Conservation (phyloP, 192 early-diverging fungal genomes). For the Kappamyces sp. region DNA sequence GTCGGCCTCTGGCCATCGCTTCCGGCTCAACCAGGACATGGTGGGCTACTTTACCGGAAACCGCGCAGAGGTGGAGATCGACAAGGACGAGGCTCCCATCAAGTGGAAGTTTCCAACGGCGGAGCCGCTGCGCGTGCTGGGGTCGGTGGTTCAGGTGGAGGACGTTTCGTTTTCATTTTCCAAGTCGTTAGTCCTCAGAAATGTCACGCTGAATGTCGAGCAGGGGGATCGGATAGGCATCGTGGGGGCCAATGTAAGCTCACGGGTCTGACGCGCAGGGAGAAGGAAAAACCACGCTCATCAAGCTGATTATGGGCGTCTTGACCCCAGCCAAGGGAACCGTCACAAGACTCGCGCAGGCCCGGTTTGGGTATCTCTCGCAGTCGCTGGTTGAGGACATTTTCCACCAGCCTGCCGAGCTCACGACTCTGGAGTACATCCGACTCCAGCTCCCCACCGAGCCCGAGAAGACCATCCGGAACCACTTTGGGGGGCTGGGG, state of each 20-base stretch:
- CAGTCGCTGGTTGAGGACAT: slow-evolving; percentile 78
- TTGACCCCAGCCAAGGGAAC: slow-evolving; percentile 56
- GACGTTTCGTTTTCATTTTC: slow-evolving; percentile 44
- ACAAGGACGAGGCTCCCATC: slow-evolving; percentile 39
- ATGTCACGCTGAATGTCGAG: slow-evolving; percentile 66
- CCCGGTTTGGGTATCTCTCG: slow-evolving; percentile 76
- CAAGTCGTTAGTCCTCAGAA: slow-evolving; percentile 42
- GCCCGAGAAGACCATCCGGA: background rate
- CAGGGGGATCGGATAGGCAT: slow-evolving; percentile 65
- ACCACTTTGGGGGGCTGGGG: slow-evolving; percentile 10
- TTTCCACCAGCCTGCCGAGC: slow-evolving; percentile 47
- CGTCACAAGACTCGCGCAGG: slow-evolving; percentile 54
- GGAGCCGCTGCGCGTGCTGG: slow-evolving; percentile 55
- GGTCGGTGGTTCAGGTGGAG: slow-evolving; percentile 62
- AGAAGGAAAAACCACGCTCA: slow-evolving; percentile 66
- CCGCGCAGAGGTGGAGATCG: slow-evolving; percentile 22
- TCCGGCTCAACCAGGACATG: slow-evolving; percentile 40
- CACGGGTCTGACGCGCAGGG: slow-evolving; percentile 10
- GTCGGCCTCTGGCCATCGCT: slow-evolving; percentile 41
- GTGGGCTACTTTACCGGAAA: slow-evolving; percentile 20
- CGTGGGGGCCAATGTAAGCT: slow-evolving; percentile 70
- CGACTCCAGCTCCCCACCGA: background rate
- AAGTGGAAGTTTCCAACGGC: slow-evolving; percentile 68
- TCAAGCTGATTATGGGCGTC: slow-evolving; percentile 66
- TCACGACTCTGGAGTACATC: slow-evolving; percentile 1